These are phyloP conservation scores for Ambispora gerdemannii DNA, from an alignment of 192 early-diverging fungal species.

Conservation along the genomic window DNA sequence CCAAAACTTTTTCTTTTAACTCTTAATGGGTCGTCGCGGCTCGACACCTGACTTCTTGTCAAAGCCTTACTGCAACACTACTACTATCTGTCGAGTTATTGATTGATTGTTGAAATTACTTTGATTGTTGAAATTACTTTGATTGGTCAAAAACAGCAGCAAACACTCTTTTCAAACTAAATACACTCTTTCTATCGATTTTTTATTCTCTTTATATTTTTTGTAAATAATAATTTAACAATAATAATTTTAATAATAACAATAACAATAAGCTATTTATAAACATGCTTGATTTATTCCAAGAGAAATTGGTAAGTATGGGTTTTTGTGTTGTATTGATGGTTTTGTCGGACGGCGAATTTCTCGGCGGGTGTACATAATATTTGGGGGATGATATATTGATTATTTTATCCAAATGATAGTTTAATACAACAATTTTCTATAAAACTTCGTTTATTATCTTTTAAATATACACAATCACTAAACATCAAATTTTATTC, in stretches of 20 bases:
- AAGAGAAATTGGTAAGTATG: conserved; percentile 2
- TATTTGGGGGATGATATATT: neutral
- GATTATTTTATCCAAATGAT: neutral
- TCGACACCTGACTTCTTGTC: neutral
- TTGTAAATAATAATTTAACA: neutral
- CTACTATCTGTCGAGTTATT: no score
- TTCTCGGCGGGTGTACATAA: neutral
- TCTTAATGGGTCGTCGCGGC: neutral
- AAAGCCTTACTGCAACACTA: neutral
- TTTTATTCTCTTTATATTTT: neutral
- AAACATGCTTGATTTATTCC: neutral
- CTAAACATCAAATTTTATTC: neutral
- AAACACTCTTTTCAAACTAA: neutral
- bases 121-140: neutral
- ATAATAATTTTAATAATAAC: neutral
- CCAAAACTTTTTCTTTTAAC: neutral
- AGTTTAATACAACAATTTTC: neutral
- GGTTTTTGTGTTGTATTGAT: neutral
- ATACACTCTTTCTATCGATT: neutral
- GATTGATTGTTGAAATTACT: neutral
- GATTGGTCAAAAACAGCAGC: neutral
- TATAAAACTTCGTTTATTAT: neutral
- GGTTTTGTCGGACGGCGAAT: neutral
- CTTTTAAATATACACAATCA: no score
- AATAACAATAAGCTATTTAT: no score